A percentile compares a stretch with the other conserved stretches of the same genome.
Evolutionary conservation across 805 yeast genomes (phyloP).

Genomic region (Pichia membranifaciens): DNA sequence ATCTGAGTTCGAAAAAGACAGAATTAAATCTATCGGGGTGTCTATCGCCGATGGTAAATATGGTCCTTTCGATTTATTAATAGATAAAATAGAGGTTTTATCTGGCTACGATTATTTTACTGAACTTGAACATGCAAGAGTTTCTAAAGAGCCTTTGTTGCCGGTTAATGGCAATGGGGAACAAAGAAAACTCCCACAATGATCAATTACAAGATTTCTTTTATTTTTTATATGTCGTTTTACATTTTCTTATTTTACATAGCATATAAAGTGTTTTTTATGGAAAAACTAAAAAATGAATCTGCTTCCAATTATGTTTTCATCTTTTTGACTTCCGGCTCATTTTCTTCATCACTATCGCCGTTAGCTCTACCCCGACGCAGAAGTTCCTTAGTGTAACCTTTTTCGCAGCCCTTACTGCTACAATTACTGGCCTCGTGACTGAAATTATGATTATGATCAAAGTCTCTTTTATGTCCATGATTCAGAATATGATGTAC

Average conservation of each 20-base stretch:
- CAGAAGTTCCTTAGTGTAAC: neutral
- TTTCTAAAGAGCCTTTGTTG: conserved; percentile 13
- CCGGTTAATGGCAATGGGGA: conserved; percentile 2
- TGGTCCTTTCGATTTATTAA: conserved; percentile 65
- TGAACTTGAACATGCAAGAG: conserved; percentile 35
- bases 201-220: neutral
- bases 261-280: no score
- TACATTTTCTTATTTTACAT: neutral
- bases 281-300: neutral
- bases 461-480: neutral
- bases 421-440: neutral
- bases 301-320: neutral
- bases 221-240: neutral
- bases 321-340: neutral
- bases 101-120: conserved; percentile 47
- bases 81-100: conserved; percentile 70
- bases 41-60: conserved; percentile 73
- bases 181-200: neutral
- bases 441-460: neutral
- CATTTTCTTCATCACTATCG: neutral
- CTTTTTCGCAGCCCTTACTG: neutral
- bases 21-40: conserved; percentile 67
- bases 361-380: neutral
- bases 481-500: neutral
- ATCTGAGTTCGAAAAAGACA: conserved; percentile 51